A percentile compares a stretch with the other conserved stretches of the same genome.
These are phyloP conservation scores for Rhodotorula kratochvilovae DNA, from an alignment of 768 basidiomycete species.

Conservation along the genomic window DNA sequence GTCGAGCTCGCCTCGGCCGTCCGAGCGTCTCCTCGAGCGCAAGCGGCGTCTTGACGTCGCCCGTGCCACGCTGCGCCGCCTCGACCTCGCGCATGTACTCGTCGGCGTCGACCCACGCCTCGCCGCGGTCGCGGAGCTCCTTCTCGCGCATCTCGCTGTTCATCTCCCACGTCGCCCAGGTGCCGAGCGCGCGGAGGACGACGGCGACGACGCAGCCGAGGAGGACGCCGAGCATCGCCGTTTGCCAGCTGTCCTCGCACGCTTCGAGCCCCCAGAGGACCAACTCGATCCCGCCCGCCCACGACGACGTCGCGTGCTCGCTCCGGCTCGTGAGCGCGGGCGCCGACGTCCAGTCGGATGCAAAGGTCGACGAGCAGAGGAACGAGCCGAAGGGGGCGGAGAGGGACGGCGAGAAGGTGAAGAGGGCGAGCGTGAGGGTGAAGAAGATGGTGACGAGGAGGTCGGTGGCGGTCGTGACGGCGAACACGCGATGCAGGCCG, in stretches of 20 bases:
- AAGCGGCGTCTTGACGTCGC: background rate
- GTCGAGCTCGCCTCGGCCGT: background rate
- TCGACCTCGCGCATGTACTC: background rate
- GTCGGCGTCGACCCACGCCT: conserved; percentile 1
- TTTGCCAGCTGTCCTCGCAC: conserved; percentile 32
- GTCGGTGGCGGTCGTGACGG: conserved; percentile 28
- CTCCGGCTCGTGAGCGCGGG: background rate
- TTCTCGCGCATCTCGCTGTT: conserved; percentile 10
- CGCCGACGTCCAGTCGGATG: background rate
- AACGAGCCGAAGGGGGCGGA: conserved; percentile 18
- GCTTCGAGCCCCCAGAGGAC: conserved; percentile 30
- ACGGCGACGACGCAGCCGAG: background rate
- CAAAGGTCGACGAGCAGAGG: conserved; percentile 27
- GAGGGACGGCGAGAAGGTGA: conserved; percentile 29
- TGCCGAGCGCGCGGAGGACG: conserved; percentile 9
- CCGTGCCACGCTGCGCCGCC: background rate
- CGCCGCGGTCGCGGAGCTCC: background rate
- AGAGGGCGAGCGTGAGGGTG: conserved; percentile 22
- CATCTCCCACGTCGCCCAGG: conserved; percentile 16
- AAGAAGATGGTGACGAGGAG: conserved; percentile 17
- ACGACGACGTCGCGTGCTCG: background rate
- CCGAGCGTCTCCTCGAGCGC: background rate
- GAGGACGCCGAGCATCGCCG: conserved; percentile 14
- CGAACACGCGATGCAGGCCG: conserved; percentile 21
- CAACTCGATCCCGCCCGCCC: conserved; percentile 11